phyloP scores from a whole-genome alignment of 2,329 filamentous ascomycete genomes.

The Xylariomycetidae sp. region DNA sequence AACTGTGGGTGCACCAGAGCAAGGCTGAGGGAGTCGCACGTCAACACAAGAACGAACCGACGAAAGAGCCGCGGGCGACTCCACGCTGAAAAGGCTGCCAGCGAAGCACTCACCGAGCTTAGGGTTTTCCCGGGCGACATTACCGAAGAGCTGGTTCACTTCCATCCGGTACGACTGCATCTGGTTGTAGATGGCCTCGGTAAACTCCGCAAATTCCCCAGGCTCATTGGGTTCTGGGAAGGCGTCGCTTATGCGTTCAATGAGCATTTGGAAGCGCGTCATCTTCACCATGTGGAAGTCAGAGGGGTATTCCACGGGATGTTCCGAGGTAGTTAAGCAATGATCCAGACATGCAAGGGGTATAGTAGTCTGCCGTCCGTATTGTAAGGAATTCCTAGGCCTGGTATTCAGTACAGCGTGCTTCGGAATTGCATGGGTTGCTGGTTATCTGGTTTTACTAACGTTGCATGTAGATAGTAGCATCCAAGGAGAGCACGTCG shows the following conservation, averaged over 20 bases:
- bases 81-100: not conserved
- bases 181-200: conserved; percentile 27
- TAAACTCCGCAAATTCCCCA: conserved; percentile 19
- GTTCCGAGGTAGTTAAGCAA: too few species aligned
- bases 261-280: conserved; percentile 29
- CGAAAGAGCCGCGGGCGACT: too few species aligned
- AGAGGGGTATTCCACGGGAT: conserved; percentile 17
- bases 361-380: conserved; percentile 28
- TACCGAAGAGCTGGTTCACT: conserved; percentile 27
- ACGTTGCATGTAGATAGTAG: conserved; percentile 35
- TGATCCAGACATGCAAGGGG: too few species aligned
- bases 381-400: conserved; percentile 31
- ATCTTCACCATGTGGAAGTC: conserved; percentile 30
- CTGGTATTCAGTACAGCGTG: not conserved
- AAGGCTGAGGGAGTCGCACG: conserved; percentile 7
- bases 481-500: conserved; percentile 33
- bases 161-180: conserved; percentile 27
- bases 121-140: conserved; percentile 21
- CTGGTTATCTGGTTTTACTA: conserved; percentile 10
- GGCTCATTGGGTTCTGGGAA: conserved; percentile 20
- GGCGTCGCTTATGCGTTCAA: conserved; percentile 27
- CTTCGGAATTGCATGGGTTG: not conserved
- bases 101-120: conserved; percentile 16
- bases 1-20: conserved; percentile 9
- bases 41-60: too few species aligned